Conservation (phyloP, 805 yeast species). For the Kuraishia borneana region DNA sequence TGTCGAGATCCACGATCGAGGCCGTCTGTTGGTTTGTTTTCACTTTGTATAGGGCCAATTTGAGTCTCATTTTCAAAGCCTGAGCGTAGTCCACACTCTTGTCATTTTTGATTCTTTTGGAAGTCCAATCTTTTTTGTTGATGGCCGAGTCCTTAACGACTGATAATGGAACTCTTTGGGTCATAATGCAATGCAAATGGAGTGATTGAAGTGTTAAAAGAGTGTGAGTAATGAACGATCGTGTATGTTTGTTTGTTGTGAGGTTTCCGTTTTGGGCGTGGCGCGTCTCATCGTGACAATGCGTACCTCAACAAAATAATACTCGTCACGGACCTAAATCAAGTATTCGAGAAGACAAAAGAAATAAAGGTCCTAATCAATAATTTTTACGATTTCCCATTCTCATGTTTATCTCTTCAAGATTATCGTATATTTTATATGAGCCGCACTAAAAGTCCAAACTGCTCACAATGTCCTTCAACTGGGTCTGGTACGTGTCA, state of each 20-base stretch:
- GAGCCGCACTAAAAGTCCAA: constrained; percentile 43
- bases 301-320: no score
- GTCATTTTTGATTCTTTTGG: background rate
- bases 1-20: constrained; percentile 19
- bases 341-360: no score
- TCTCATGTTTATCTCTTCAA: no score
- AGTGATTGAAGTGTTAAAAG: no score
- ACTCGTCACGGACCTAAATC: no score
- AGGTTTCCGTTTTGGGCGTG: background rate
- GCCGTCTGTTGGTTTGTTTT: constrained; percentile 32
- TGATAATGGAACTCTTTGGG: no score
- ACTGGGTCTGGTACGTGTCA: constrained; percentile 44
- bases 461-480: constrained; percentile 49
- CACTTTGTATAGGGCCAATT: constrained; percentile 40
- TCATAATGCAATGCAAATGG: no score
- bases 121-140: background rate
- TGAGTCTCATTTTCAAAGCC: constrained; percentile 32
- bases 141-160: no score
- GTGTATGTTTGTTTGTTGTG: background rate
- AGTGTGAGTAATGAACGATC: background rate
- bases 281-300: background rate
- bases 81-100: constrained; percentile 19
- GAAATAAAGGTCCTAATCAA: no score
- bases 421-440: no score
- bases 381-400: no score